phyloP scores from a whole-genome alignment of 2,329 filamentous ascomycete species.

The Trichophyton equinum region DNA sequence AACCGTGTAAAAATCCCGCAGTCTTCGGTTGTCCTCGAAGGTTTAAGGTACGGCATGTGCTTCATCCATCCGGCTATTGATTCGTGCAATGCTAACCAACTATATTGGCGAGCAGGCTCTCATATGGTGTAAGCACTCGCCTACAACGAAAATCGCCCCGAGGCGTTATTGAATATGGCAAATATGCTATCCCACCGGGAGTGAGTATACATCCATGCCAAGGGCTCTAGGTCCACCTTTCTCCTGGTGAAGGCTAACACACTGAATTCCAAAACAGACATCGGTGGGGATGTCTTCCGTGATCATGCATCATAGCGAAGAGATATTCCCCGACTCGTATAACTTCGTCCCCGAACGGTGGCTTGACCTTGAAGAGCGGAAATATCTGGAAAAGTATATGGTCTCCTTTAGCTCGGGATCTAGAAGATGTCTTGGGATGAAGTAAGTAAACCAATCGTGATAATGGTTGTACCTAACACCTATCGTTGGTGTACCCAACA shows the following conservation, averaged over 20 bases:
- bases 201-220: slow-evolving; percentile 7
- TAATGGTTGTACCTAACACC: not conserved
- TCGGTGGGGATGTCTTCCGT: slow-evolving; percentile 16
- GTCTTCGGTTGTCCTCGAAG: slow-evolving; percentile 14
- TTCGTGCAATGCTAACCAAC: not conserved
- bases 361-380: slow-evolving; percentile 13
- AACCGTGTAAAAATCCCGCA: not conserved
- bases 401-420: slow-evolving; percentile 17
- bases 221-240: not conserved
- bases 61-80: not conserved
- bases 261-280: slow-evolving; percentile 7
- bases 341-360: slow-evolving; percentile 17
- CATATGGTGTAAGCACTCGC: slow-evolving; percentile 14
- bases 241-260: not conserved
- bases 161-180: slow-evolving; percentile 9
- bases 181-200: slow-evolving; percentile 15
- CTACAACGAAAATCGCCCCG: slow-evolving; percentile 14
- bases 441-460: slow-evolving; percentile 9
- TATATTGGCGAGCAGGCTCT: not conserved
- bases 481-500: no score
- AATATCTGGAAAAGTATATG: slow-evolving; percentile 15
- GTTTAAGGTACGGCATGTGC: slow-evolving; percentile 10
- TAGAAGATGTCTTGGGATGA: slow-evolving; percentile 15
- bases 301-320: slow-evolving; percentile 16
- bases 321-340: slow-evolving; percentile 16